Conservation (phyloP, 2,329 filamentous ascomycete genomes). For the Cladosporium colombiae region DNA sequence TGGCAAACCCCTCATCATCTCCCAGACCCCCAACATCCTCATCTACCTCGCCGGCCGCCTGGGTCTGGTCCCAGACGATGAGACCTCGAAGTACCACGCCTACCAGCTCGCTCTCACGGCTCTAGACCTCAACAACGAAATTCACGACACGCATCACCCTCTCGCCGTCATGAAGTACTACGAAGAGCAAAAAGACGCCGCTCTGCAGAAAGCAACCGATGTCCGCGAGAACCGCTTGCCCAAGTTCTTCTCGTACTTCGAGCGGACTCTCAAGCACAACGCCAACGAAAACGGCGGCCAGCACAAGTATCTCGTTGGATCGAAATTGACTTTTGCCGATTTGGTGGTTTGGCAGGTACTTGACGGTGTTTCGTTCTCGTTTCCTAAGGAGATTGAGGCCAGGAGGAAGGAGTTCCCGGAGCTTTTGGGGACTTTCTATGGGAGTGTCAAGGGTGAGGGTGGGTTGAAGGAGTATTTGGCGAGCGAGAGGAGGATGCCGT, state of each 20-base stretch:
- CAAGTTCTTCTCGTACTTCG: slow-evolving; percentile 71
- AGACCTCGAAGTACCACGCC: slow-evolving; percentile 56
- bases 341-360: slow-evolving; percentile 70
- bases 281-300: slow-evolving; percentile 55
- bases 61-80: slow-evolving; percentile 55
- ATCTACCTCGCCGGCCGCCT: slow-evolving; percentile 66
- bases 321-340: slow-evolving; percentile 69
- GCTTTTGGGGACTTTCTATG: slow-evolving; percentile 64
- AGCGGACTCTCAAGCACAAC: slow-evolving; percentile 63
- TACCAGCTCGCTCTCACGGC: slow-evolving; percentile 68
- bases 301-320: slow-evolving; percentile 66
- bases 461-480: slow-evolving; percentile 68
- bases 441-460: slow-evolving; percentile 62
- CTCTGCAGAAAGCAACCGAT: slow-evolving; percentile 57
- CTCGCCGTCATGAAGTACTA: slow-evolving; percentile 62
- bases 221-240: slow-evolving; percentile 65
- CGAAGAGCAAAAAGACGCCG: slow-evolving; percentile 73
- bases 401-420: slow-evolving; percentile 59
- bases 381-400: slow-evolving; percentile 65
- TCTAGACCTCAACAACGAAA: slow-evolving; percentile 70
- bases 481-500: slow-evolving; percentile 64
- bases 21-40: slow-evolving; percentile 73
- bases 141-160: slow-evolving; percentile 77
- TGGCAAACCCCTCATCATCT: slow-evolving; percentile 60
- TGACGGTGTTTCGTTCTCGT: slow-evolving; percentile 61